A percentile compares a stretch with the other conserved stretches of the same genome.
These are phyloP conservation scores for Vitis cinerea DNA, from an alignment of 164 flowering plant species.

Conservation along the genomic window DNA sequence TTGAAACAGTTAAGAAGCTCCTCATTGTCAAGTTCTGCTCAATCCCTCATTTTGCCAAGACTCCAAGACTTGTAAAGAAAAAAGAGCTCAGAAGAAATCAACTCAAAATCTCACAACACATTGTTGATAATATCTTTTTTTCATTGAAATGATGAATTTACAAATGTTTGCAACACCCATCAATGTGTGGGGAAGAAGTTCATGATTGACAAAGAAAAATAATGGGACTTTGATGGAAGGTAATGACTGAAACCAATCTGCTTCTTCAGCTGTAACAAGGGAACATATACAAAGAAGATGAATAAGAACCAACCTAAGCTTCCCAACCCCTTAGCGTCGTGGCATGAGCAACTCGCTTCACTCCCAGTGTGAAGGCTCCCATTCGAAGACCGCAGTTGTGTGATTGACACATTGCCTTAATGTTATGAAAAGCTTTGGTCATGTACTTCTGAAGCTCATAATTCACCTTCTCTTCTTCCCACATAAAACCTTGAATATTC, in stretches of 20 bases:
- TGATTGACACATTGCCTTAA: conserved; percentile 71
- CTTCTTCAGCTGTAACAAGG: too few species aligned
- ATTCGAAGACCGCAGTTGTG: conserved; percentile 84
- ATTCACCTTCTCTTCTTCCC: conserved; percentile 93
- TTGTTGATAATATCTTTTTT: too few species aligned
- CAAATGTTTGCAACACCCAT: too few species aligned
- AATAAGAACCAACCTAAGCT: conserved; percentile 38
- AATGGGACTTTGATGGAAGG: not conserved
- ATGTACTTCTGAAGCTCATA: conserved; percentile 68
- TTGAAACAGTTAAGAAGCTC: too few species aligned
- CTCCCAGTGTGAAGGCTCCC: conserved; percentile 93
- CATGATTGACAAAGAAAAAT: too few species aligned
- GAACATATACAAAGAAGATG: not conserved
- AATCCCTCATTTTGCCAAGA: too few species aligned
- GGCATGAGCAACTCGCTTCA: conserved; percentile 86
- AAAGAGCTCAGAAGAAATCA: too few species aligned
- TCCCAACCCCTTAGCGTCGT: conserved; percentile 86
- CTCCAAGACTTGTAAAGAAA: too few species aligned
- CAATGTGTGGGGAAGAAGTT: too few species aligned
- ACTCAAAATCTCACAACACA: too few species aligned
- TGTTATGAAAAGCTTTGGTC: conserved; percentile 61
- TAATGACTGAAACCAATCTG: too few species aligned
- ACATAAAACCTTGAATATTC: conserved; percentile 97
- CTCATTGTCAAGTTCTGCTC: too few species aligned
- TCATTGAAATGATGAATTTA: not conserved